A percentile compares a stretch with the other conserved stretches of the same genome.
These are phyloP conservation scores for Rubus parviflorus DNA, from an alignment of 306 rosid genomes.

Conservation along the genomic window DNA sequence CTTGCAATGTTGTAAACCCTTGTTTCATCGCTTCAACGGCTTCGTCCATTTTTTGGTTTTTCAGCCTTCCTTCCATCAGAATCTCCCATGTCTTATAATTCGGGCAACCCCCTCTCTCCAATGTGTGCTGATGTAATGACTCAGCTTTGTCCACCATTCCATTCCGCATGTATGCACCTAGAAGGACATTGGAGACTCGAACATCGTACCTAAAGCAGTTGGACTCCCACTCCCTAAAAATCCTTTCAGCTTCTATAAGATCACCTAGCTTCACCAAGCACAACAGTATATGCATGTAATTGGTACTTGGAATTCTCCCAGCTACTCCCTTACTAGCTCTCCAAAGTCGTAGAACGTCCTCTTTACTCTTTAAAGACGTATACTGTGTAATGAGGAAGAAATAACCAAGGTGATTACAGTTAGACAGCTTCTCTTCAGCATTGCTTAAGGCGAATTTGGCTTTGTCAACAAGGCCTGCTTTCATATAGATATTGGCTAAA, in stretches of 20 bases:
- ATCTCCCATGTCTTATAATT: conserved; percentile 94
- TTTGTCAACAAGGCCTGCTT: conserved; percentile 54
- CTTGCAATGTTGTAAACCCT: conserved; percentile 47
- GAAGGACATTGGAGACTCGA: conserved; percentile 79
- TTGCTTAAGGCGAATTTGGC: conserved; percentile 48
- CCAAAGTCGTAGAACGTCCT: conserved; percentile 72
- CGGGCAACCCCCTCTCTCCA: conserved; percentile 75
- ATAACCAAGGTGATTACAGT: conserved; percentile 63
- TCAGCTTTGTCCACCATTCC: conserved; percentile 75
- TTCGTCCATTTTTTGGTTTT: conserved; percentile 45
- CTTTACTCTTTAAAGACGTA: conserved; percentile 57
- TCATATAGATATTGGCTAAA: conserved; percentile 57
- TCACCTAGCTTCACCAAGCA: conserved; percentile 73
- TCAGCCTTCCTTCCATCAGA: conserved; percentile 75
- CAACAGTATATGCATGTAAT: conserved; percentile 67
- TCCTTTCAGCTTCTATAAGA: conserved; percentile 52
- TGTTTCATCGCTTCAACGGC: conserved; percentile 58
- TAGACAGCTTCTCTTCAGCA: conserved; percentile 70
- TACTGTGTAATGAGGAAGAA: conserved; percentile 72
- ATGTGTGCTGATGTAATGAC: conserved; percentile 57
- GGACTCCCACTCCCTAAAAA: conserved; percentile 76
- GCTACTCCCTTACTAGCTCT: conserved; percentile 56
- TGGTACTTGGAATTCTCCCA: conserved; percentile 64
- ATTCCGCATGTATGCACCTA: conserved; percentile 77
- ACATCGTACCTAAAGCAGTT: conserved; percentile 58